Conservation (phyloP, 2,329 filamentous ascomycete genomes). For the Sporothrix variecibatus region DNA sequence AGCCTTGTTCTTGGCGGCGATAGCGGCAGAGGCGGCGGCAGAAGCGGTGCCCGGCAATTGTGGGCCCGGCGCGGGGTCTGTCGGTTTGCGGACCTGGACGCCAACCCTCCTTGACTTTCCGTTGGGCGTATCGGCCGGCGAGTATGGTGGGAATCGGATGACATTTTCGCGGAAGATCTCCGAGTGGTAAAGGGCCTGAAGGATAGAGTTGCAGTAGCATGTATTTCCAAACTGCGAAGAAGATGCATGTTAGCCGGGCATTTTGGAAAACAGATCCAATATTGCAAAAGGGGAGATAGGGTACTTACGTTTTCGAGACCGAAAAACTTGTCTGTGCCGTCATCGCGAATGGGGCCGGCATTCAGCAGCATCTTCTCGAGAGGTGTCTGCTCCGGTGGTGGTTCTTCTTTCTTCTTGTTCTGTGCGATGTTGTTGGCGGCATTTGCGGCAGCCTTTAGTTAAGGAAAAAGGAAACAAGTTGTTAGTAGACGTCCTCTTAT, state of each 20-base stretch:
- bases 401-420: constrained; percentile 58
- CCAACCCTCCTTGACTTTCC: constrained; percentile 58
- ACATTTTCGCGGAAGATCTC: constrained; percentile 91
- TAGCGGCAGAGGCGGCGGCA: neutral
- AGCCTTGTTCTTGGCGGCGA: constrained; percentile 45
- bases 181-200: constrained; percentile 96
- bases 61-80: constrained; percentile 31
- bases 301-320: constrained; percentile 91
- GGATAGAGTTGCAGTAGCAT: constrained; percentile 97
- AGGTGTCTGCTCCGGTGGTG: constrained; percentile 60
- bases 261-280: neutral
- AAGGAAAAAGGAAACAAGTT: constrained; percentile 12
- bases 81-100: constrained; percentile 54
- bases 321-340: constrained; percentile 98
- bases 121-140: constrained; percentile 69
- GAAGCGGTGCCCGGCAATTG: constrained; percentile 40
- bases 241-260: constrained; percentile 40
- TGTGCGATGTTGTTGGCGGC: constrained; percentile 44
- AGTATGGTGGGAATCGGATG: constrained; percentile 80
- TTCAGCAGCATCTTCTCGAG: constrained; percentile 76
- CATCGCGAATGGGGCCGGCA: constrained; percentile 75
- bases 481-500: neutral
- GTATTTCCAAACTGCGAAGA: constrained; percentile 84
- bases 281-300: constrained; percentile 22
- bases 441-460: constrained; percentile 47